phyloP scores from a whole-genome alignment of 1,139 yeast species.

The Saccharomyces hybrid region DNA sequence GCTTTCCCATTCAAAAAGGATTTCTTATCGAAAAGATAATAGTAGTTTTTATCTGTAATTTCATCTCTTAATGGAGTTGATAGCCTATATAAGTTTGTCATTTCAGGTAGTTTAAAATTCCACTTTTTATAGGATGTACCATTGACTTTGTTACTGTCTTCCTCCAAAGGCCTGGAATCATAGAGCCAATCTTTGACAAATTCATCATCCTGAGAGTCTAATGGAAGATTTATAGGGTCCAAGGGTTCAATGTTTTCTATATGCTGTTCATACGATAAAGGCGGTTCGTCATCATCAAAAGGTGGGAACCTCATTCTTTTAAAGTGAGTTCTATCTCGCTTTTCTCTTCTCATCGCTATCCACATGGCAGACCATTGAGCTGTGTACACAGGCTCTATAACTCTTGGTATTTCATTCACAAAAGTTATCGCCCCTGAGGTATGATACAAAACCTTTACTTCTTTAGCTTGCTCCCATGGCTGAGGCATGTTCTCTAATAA shows the following conservation, averaged over 20 bases:
- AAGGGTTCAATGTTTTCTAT: constrained; percentile 65
- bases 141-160: constrained; percentile 47
- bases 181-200: constrained; percentile 69
- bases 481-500: constrained; percentile 95
- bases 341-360: constrained; percentile 89
- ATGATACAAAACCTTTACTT: constrained; percentile 84
- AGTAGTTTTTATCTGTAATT: constrained; percentile 47
- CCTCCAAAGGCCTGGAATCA: constrained; percentile 67
- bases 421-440: constrained; percentile 91
- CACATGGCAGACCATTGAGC: constrained; percentile 97
- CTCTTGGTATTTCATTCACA: constrained; percentile 87
- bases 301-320: constrained; percentile 92
- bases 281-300: constrained; percentile 96
- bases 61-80: constrained; percentile 63
- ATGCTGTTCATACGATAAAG: constrained; percentile 73
- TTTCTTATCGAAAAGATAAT: constrained; percentile 64
- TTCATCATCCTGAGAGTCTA: constrained; percentile 55
- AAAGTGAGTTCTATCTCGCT: constrained; percentile 82
- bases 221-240: constrained; percentile 59
- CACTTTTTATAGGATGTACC: constrained; percentile 70
- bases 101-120: constrained; percentile 53
- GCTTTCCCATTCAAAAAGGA: constrained; percentile 88
- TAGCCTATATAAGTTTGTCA: constrained; percentile 60
- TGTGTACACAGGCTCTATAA: constrained; percentile 79
- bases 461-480: constrained; percentile 90